Evolutionary conservation across 2,329 filamentous ascomycete genomes (phyloP).

Genomic region (Neofusicoccum ribis): DNA sequence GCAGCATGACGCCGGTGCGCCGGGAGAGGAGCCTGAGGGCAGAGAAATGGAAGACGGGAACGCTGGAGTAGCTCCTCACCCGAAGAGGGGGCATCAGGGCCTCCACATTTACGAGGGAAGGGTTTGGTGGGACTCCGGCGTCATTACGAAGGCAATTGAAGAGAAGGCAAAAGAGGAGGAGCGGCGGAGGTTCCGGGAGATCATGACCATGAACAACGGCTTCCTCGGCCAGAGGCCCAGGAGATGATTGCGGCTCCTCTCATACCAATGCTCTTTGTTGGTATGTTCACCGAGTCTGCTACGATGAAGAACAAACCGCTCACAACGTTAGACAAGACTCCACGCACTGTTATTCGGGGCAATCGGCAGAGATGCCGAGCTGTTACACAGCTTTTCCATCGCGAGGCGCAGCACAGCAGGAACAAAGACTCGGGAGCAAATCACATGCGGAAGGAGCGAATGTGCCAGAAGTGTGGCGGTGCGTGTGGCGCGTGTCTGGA

Average conservation of each 20-base stretch:
- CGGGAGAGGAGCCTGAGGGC: neutral
- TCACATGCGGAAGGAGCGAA: neutral
- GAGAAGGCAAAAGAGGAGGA: constrained; percentile 16
- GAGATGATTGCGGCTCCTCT: neutral
- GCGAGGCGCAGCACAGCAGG: neutral
- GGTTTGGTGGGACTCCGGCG: constrained; percentile 18
- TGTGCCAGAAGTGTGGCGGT: neutral
- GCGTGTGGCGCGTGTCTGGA: neutral
- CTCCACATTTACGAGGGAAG: constrained; percentile 16
- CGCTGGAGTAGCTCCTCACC: no score
- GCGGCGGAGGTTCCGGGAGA: constrained; percentile 3
- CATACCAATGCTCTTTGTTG: no score
- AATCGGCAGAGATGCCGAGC: no score
- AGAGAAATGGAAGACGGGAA: neutral
- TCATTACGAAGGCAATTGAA: neutral
- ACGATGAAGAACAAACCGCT: no score
- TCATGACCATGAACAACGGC: constrained; percentile 11
- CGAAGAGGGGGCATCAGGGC: constrained; percentile 13
- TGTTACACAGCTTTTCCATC: neutral
- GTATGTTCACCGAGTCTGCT: no score
- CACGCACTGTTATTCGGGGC: no score
- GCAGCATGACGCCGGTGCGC: neutral
- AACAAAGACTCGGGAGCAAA: no score
- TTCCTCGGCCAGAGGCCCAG: constrained; percentile 16
- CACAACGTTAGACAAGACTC: no score